Conservation (phyloP, 192 early-diverging fungal species). For the Backusella parvicylindrica region DNA sequence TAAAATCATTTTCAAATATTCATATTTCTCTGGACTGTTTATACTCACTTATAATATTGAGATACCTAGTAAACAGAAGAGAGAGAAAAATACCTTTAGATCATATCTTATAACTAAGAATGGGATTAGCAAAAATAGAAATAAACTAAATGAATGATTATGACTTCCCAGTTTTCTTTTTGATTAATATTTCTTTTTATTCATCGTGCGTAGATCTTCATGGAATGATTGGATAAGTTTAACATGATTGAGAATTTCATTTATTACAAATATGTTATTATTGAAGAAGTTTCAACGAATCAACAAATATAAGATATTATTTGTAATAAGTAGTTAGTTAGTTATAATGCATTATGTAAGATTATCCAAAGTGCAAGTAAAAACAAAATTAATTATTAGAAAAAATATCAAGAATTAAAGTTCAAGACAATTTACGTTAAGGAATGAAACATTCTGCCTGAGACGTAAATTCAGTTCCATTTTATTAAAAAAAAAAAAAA, state of each 20-base stretch:
- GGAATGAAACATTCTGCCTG: conserved; percentile 1
- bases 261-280: neutral
- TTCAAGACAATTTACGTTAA: neutral
- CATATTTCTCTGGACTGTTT: too few relatives aligned
- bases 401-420: neutral
- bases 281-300: neutral
- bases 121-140: neutral
- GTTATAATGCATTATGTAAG: neutral
- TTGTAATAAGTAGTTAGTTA: neutral
- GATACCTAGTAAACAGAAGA: neutral
- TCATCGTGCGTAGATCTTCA: neutral
- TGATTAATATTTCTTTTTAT: neutral
- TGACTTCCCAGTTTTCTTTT: neutral
- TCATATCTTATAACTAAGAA: too few relatives aligned
- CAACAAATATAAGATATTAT: neutral
- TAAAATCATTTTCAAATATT: neutral
- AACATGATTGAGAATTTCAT: neutral
- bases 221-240: neutral
- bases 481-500: neutral
- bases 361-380: neutral
- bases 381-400: neutral
- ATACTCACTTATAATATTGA: neutral
- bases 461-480: neutral
- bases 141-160: neutral
- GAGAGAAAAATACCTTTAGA: too few relatives aligned